Conservation (phyloP, 345 rosid species). For the Rhodomyrtus tomentosa region DNA sequence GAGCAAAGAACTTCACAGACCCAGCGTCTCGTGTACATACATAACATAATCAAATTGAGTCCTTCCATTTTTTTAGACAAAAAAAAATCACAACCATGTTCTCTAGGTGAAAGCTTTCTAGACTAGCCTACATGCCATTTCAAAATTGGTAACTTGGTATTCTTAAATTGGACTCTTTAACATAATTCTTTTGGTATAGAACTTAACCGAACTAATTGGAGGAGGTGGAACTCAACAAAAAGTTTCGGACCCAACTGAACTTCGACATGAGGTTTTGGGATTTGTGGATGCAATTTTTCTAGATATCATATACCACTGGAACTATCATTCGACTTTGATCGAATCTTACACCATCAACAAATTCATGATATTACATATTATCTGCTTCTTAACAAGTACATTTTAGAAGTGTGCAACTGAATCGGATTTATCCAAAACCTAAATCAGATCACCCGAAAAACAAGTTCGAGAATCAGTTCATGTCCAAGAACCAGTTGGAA, state of each 20-base stretch:
- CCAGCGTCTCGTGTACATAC: neutral
- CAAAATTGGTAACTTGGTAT: neutral
- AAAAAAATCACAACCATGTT: too few relatives aligned
- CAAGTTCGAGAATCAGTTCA: too few relatives aligned
- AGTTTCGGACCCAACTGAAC: rapidly evolving
- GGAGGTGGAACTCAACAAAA: neutral
- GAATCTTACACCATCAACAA: neutral
- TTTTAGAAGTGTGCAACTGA: too few relatives aligned
- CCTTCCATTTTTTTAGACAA: too few relatives aligned
- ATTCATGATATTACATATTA: too few relatives aligned
- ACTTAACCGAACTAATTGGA: rapidly evolving
- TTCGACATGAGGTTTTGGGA: neutral
- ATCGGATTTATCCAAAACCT: too few relatives aligned
- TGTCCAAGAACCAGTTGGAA: too few relatives aligned
- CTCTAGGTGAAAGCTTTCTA: neutral
- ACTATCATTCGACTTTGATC: too few relatives aligned
- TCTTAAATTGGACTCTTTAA: rapidly evolving
- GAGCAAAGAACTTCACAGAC: neutral
- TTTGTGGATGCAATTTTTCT: neutral
- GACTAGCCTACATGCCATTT: rapidly evolving
- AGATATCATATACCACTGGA: too few relatives aligned
- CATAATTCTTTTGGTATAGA: neutral
- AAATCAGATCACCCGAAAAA: too few relatives aligned
- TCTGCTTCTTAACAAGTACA: too few relatives aligned
- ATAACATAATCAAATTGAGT: neutral